Conservation (phyloP, 2,329 filamentous ascomycete genomes). For the Paraphoma sp. region DNA sequence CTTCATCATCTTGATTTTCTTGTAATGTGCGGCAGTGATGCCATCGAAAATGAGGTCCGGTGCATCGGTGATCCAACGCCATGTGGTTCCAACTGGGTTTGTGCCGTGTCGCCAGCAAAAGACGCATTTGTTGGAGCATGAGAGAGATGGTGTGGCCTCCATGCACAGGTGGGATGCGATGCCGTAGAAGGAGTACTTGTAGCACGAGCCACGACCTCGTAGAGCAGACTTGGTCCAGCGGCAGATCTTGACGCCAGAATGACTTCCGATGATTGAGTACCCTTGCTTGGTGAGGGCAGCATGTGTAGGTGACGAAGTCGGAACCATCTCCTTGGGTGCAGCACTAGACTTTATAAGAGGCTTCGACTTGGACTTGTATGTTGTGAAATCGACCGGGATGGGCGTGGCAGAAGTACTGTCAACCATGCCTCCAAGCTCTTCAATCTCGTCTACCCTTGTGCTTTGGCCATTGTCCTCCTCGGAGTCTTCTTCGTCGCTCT, state of each 20-base stretch:
- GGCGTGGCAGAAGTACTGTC: constrained; percentile 51
- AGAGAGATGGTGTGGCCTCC: constrained; percentile 95
- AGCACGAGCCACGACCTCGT: constrained; percentile 91
- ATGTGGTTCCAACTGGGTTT: constrained; percentile 94
- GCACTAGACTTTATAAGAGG: constrained; percentile 52
- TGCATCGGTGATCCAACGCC: constrained; percentile 94
- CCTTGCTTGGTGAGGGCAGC: constrained; percentile 92
- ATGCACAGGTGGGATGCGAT: constrained; percentile 97
- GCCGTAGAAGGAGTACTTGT: constrained; percentile 97
- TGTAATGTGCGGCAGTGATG: constrained; percentile 90
- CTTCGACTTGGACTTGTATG: constrained; percentile 63
- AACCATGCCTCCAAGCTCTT: constrained; percentile 78
- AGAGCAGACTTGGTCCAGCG: constrained; percentile 98
- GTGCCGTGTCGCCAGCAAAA: constrained; percentile 99
- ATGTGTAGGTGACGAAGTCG: constrained; percentile 87
- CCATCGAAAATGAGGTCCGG: constrained; percentile 89
- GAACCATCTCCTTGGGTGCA: constrained; percentile 86
- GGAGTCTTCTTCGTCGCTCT: constrained; percentile 77
- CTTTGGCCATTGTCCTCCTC: constrained; percentile 49
- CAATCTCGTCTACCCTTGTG: constrained; percentile 73
- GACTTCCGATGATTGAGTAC: constrained; percentile 92
- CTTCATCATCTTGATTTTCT: constrained; percentile 97
- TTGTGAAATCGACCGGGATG: constrained; percentile 87
- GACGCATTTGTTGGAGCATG: constrained; percentile 97
- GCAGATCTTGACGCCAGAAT: constrained; percentile 97